Base-by-base conservation (phyloP, 1,284 basidiomycete genomes). In the Austroboletus niveus region DNA sequence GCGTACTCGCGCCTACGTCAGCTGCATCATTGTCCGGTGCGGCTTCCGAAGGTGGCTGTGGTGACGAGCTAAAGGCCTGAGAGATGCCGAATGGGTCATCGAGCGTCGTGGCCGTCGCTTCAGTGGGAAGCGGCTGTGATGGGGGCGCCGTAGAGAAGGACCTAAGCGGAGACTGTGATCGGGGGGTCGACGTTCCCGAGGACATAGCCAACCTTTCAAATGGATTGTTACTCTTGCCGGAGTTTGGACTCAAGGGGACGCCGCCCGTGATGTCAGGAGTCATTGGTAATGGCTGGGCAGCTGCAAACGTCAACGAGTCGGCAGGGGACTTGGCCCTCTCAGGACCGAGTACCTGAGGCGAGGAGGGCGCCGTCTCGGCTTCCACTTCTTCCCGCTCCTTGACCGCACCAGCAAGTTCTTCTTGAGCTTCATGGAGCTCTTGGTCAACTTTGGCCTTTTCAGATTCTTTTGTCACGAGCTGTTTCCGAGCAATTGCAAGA, bases 401-500 rank as follows among this genome's bases (percentile, higher is more conserved):
- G 36, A 77, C 76, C 7, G 77, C 71, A 22, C 75, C 70, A 8
- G 72, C 63, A 12, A 80, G 70, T 62, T 91, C 87, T 2, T 69
- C 72, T 43, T 77, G 71, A 1, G 81, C 81, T 45, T 87, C 88
- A 57, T 81, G 79, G 8, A 88, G 71, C 60, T 96, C 93, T 63
- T 82, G 82, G 59, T 87, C 82, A 2, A 78, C 76, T 62, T 84
- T 87, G 12, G 80, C 82, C 49, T 81, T 83, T 59, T 94, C 89
- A 0, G 78, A 75, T 70, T 98, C 95, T 46, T 92, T 89, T 0
- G 89, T 85, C 14, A 81, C 82, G 22, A 99, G 76, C 73, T 99
- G 97, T 72, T 99, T 99, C 75, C 89, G 89, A 9, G 92, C 89
- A 66, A 99, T 97, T 4, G 94, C 94, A 14, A 95, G 79, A 52